These are phyloP conservation scores for Penicillium coffeae DNA, from an alignment of 495 filamentous ascomycete species.

Conservation along the genomic window DNA sequence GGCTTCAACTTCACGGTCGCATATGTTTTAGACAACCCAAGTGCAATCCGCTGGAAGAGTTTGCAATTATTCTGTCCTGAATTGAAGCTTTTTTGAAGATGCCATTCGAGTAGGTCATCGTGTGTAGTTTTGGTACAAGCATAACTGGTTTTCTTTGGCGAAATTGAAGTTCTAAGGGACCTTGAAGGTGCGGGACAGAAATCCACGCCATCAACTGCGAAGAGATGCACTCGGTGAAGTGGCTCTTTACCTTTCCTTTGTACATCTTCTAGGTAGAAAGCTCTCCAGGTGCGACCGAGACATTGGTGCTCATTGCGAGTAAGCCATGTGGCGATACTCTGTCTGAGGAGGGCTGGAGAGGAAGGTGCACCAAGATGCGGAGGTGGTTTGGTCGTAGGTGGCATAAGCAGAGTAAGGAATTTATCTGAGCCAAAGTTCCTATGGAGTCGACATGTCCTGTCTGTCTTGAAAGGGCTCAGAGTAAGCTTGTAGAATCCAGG, in stretches of 20 bases:
- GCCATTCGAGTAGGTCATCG: constrained; percentile 47
- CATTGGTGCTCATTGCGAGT: constrained; percentile 37
- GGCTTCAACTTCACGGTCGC: constrained; percentile 45
- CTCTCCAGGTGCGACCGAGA: constrained; percentile 44
- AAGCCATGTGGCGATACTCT: constrained; percentile 41
- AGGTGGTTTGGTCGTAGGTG: constrained; percentile 34
- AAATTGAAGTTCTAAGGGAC: constrained; percentile 14
- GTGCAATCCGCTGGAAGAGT: constrained; percentile 45
- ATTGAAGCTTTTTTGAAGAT: constrained; percentile 43
- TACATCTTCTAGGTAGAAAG: constrained; percentile 44
- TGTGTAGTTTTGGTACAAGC: constrained; percentile 36
- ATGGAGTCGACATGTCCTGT: constrained; percentile 44
- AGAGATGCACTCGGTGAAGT: constrained; percentile 47
- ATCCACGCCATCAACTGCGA: constrained; percentile 48
- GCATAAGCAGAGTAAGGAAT: constrained; percentile 42
- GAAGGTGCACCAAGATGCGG: constrained; percentile 20
- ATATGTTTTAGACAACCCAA: constrained; percentile 43
- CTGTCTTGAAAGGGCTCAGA: constrained; percentile 40
- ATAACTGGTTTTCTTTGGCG: constrained; percentile 18
- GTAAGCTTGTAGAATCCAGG: constrained; percentile 38
- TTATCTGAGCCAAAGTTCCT: constrained; percentile 48
- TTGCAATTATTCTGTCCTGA: constrained; percentile 44
- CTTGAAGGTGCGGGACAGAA: constrained; percentile 20
- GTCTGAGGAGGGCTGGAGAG: constrained; percentile 26
- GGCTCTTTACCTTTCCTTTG: constrained; percentile 34